Conservation (phyloP, 441 rosid genomes). For the Capsella rubella region DNA sequence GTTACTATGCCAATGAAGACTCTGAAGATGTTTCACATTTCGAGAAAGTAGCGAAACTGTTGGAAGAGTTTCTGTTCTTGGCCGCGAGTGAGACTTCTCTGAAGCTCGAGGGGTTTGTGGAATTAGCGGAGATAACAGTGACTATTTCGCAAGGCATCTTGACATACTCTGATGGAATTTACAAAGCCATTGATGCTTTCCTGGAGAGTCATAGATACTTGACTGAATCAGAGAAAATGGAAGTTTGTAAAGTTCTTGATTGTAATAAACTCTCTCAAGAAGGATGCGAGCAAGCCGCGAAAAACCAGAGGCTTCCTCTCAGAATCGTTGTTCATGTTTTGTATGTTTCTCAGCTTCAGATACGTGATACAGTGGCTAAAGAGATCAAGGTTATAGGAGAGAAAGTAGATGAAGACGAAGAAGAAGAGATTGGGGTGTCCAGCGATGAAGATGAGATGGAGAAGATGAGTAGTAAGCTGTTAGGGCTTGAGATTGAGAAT, state of each 20-base stretch:
- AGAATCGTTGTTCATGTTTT: constrained; percentile 65
- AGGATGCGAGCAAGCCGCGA: constrained; percentile 69
- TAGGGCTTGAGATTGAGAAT: constrained; percentile 61
- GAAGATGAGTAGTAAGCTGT: constrained; percentile 47
- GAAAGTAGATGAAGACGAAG: constrained; percentile 43
- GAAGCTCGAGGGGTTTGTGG: constrained; percentile 54
- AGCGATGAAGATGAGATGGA: constrained; percentile 36
- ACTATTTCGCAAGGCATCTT: constrained; percentile 56
- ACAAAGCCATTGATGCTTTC: constrained; percentile 75
- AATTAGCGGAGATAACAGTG: constrained; percentile 59
- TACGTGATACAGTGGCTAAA: constrained; percentile 58
- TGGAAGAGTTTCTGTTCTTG: constrained; percentile 69
- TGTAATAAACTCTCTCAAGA: constrained; percentile 68
- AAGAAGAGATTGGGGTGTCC: constrained; percentile 23
- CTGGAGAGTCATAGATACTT: constrained; percentile 65
- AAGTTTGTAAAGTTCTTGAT: constrained; percentile 71
- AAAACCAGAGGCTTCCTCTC: constrained; percentile 72
- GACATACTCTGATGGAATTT: constrained; percentile 69
- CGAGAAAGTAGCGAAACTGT: constrained; percentile 59
- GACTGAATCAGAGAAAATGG: constrained; percentile 74
- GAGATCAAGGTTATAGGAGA: constrained; percentile 45
- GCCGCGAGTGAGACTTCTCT: constrained; percentile 62
- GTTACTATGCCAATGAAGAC: constrained; percentile 34
- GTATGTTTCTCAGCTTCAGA: constrained; percentile 63
- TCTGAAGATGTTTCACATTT: constrained; percentile 45